Conservation (phyloP, 2,329 filamentous ascomycete species). For the Pseudogymnoascus sp. region DNA sequence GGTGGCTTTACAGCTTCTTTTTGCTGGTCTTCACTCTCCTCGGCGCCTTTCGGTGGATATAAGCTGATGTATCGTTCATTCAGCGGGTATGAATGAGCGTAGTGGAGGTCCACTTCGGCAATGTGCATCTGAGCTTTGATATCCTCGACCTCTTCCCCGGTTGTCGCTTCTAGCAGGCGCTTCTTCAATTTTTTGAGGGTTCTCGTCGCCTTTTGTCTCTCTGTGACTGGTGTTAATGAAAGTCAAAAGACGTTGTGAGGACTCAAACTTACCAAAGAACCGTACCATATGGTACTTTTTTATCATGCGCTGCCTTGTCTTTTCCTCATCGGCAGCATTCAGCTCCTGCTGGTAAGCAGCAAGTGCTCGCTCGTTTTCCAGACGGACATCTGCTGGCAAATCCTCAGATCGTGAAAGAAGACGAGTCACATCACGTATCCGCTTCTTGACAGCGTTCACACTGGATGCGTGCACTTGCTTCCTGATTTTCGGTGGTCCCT, state of each 20-base stretch:
- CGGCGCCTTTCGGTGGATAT: slow-evolving; percentile 39
- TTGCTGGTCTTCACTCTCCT: slow-evolving; percentile 22
- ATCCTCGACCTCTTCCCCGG: slow-evolving; percentile 41
- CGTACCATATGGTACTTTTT: slow-evolving; percentile 73
- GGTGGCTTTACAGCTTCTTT: slow-evolving; percentile 31
- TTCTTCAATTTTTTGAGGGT: slow-evolving; percentile 56
- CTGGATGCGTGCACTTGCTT: slow-evolving; percentile 27
- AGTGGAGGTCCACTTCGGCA: slow-evolving; percentile 66
- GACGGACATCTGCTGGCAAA: slow-evolving; percentile 57
- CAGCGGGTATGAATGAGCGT: slow-evolving; percentile 64
- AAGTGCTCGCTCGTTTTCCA: slow-evolving; percentile 65
- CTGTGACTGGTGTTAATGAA: slow-evolving; percentile 31
- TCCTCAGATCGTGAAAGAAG: slow-evolving; percentile 51
- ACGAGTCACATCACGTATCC: slow-evolving; percentile 60
- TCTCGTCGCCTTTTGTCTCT: slow-evolving; percentile 63
- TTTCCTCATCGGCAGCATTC: slow-evolving; percentile 47
- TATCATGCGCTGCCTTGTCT: slow-evolving; percentile 61
- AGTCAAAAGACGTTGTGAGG: background rate
- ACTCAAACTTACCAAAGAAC: slow-evolving; percentile 61
- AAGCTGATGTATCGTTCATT: slow-evolving; percentile 61
- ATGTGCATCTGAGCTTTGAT: slow-evolving; percentile 53
- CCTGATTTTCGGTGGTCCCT: slow-evolving; percentile 19
- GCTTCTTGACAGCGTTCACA: slow-evolving; percentile 59
- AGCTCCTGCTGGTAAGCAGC: slow-evolving; percentile 58
- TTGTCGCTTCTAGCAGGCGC: slow-evolving; percentile 43